These are phyloP conservation scores for Penicillium canariense DNA, from an alignment of 495 filamentous ascomycete genomes.

Conservation along the genomic window DNA sequence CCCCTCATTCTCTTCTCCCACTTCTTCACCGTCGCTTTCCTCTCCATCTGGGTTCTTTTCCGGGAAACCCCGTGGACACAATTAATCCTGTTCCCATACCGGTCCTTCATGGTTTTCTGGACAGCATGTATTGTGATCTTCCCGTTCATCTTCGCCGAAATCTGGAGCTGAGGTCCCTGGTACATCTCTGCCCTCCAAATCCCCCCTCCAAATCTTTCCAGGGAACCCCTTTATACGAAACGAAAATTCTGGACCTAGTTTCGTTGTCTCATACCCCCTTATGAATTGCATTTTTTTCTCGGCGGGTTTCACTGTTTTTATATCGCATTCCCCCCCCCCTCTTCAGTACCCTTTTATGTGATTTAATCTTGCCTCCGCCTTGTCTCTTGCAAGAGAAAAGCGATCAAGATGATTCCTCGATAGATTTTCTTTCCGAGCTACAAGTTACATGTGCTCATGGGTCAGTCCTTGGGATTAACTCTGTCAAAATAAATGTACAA, in stretches of 20 bases:
- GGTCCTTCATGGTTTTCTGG: constrained; percentile 70
- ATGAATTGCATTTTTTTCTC: constrained; percentile 6
- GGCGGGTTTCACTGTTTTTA: constrained; percentile 5
- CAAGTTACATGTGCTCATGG: too few species aligned
- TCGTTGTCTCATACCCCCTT: constrained; percentile 3
- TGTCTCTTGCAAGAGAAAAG: not conserved
- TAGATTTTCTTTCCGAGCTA: not conserved
- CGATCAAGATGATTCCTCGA: not conserved
- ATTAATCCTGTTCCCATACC: constrained; percentile 58
- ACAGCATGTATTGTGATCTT: constrained; percentile 87
- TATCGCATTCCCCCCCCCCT: constrained; percentile 2
- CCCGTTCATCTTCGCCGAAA: constrained; percentile 63
- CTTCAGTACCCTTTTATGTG: constrained; percentile 13
- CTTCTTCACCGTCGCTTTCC: constrained; percentile 90
- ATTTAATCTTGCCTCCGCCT: constrained; percentile 17
- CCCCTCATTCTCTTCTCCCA: constrained; percentile 82
- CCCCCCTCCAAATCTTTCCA: not conserved
- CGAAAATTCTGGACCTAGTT: not conserved
- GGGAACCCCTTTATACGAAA: not conserved
- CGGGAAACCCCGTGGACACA: constrained; percentile 53
- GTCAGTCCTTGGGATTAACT: too few species aligned
- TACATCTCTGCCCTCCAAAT: too few species aligned
- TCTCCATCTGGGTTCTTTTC: constrained; percentile 79
- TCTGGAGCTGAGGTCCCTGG: constrained; percentile 23
- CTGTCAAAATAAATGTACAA: too few species aligned